Evolutionary conservation across 2,329 filamentous ascomycete genomes (phyloP), one percentile per base, ranked within the genome.

Genomic region (Emmonsiellopsis sp.): DNA sequence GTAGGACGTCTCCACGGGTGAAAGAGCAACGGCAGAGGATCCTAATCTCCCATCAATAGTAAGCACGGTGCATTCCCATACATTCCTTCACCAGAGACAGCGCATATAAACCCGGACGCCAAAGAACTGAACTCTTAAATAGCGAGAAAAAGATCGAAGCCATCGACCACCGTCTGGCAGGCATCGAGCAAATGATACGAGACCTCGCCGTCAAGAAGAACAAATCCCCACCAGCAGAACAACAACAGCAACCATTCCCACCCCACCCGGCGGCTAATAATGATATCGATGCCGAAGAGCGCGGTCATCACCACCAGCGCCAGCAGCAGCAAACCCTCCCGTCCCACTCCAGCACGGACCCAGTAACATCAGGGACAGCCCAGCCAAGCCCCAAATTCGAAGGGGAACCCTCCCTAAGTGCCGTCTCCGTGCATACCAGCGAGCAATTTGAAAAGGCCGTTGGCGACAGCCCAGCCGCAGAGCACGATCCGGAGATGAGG

Each of bases 121-220:
- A 16, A 20, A 34, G 10, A 11, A 42, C 16, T 44, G 20, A 40
- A 16, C 9, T 30, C 43, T 16, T 20, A 9, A 20, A 13, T 45
- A 78, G 75, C 63, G 77, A 80, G 61, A 74, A 69, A 59, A 78
- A 79, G 62, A 77, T 80, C 48, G 76, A 79, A 55, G 61, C 73
- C 10, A 78, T 80, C 50, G 76, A 78, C 58, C 71, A 75, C 32
- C 71, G 76, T 13, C 64, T 80, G 7, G 68, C 69, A 6, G 68
- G 69, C n/a, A 77, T 80, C 41, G 76, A 79, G 57, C 60, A 65
- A 48, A 63, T 72, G 8, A 62, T 76, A 11, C 67, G 70, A 38
- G 64, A 55, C 30, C 65, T 73, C 26, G 64, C 68, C 7, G 63
- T 61, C 59, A 61, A 65, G 13, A 49, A 31, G 37, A 38, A 48